Evolutionary conservation across 257 asterid genomes (phyloP), one percentile per base, ranked within the genome.

Genomic region (Ilex asprella): DNA sequence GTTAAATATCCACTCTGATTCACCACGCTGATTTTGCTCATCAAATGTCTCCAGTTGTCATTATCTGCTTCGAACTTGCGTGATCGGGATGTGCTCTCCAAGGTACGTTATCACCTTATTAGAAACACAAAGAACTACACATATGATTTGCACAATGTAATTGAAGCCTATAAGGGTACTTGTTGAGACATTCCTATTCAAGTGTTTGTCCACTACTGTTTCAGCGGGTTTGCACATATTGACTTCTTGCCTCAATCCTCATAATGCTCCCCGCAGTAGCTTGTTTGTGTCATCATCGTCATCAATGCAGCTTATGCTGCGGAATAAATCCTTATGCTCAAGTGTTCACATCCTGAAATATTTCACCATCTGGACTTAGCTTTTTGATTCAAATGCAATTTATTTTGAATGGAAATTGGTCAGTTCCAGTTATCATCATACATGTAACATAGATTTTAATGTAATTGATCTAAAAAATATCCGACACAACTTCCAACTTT

Each of bases 61-160:
- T 75, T 93, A 56, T 89, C 96, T 69, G 97, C 95, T 60, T 58
- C 87, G 67, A 82, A 83, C 74, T 82, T 93, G 78, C 92, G 84
- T 35, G 94, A 93, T 72, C 86, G 80, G 68, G 99, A 93, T 75
- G 81, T 87, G 70, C 86, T 93, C 72, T 93, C 97, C 69, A 93
- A 93, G 99, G 99, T 93, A 69, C 66, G 97, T 70, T 70, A 43
- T 73, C 51, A 64, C 31, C 56, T 56, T 44, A 39, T 53, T 13
- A 15, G 47, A 39, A 63, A n/a, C 7, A 11, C 47, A 41, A 14
- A 50, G 13, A 14, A 50, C 55, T n/a, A n/a, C 21, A 9, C 55
- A 50, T 50, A 14, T 50, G 13, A 6, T 50, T n/a, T 11, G 16
- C 13, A 5, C 55, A 6, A 14, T 50, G 13, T 50, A 50, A 50